phyloP scores from a whole-genome alignment of 352 stramenopile genomes.

The Pythium guiyangense region DNA sequence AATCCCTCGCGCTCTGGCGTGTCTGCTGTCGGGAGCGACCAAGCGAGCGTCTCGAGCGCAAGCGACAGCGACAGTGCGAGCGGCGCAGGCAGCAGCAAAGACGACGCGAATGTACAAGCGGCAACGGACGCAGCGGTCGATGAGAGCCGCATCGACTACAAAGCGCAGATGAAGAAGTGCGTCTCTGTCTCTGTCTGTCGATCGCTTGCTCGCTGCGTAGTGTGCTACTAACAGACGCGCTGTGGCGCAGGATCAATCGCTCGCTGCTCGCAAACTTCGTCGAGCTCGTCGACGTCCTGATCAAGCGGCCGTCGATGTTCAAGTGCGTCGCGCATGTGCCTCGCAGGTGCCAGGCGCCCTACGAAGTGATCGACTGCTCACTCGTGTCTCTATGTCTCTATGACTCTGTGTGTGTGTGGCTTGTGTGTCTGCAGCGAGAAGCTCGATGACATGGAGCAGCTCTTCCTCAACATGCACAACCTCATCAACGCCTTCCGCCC shows the following conservation, averaged over 20 bases:
- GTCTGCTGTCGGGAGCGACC: not conserved
- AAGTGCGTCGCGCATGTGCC: too few species aligned
- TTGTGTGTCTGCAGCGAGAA: slow-evolving; percentile 81
- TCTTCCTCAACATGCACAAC: slow-evolving; percentile 90
- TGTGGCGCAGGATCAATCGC: slow-evolving; percentile 54
- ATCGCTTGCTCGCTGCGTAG: not conserved
- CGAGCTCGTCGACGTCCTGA: slow-evolving; percentile 79
- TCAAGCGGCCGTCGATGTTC: slow-evolving; percentile 73
- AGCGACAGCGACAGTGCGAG: not conserved
- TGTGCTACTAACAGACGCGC: not conserved
- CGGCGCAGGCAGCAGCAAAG: slow-evolving; percentile 3
- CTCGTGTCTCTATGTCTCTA: too few species aligned
- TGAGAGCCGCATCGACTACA: slow-evolving; percentile 45
- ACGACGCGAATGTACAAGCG: not conserved
- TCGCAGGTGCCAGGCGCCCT: too few species aligned
- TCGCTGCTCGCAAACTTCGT: slow-evolving; percentile 84
- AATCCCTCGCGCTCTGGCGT: not conserved
- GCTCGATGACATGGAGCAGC: slow-evolving; percentile 78
- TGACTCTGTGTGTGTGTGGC: not conserved
- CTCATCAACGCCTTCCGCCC: slow-evolving; percentile 87
- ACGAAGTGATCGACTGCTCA: too few species aligned
- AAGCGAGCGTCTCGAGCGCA: not conserved
- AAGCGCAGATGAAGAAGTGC: slow-evolving; percentile 79
- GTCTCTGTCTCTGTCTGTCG: not conserved
- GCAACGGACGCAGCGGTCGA: slow-evolving; percentile 3